phyloP scores from a whole-genome alignment of 768 basidiomycete species.

The Boletus eberwhitei region DNA sequence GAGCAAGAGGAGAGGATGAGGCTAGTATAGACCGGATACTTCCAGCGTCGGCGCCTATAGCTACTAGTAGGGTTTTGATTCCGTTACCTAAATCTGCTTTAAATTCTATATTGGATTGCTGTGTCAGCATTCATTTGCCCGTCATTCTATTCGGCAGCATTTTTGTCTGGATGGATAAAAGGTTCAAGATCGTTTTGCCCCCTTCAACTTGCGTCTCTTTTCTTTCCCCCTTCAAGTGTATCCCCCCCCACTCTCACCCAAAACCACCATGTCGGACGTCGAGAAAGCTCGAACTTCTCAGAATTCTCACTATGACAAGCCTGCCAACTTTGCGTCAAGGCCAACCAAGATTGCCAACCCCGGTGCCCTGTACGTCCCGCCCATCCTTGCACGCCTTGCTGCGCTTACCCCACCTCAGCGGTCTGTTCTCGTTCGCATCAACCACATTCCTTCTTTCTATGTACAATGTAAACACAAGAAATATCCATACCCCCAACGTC shows the following conservation, averaged over 20 bases:
- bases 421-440: conserved; percentile 79
- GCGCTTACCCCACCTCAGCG: conserved; percentile 38
- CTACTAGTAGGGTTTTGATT: not conserved
- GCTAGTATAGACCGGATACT: no score
- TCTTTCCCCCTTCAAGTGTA: not conserved
- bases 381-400: not conserved
- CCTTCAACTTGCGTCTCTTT: not conserved
- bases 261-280: conserved; percentile 32
- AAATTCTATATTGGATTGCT: conserved; percentile 2
- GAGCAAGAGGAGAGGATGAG: no score
- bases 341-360: conserved; percentile 55
- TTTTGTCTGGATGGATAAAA: conserved; percentile 18
- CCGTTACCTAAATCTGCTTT: conserved; percentile 1
- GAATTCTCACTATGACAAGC: conserved; percentile 14
- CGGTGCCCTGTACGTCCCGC: conserved; percentile 28
- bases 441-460: conserved; percentile 79
- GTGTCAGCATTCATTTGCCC: conserved; percentile 24
- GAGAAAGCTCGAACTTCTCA: conserved; percentile 32
- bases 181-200: not conserved
- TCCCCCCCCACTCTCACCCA: not conserved
- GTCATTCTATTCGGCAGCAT: conserved; percentile 13
- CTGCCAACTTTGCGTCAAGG: conserved; percentile 23
- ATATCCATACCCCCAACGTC: conserved; percentile 57
- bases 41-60: no score
- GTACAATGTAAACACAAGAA: conserved; percentile 61